Percentiles rank a stretch among this genome's conserved stretches.
Conservation (phyloP, 2,329 filamentous ascomycete species). For the Aaosphaeria arxii region DNA sequence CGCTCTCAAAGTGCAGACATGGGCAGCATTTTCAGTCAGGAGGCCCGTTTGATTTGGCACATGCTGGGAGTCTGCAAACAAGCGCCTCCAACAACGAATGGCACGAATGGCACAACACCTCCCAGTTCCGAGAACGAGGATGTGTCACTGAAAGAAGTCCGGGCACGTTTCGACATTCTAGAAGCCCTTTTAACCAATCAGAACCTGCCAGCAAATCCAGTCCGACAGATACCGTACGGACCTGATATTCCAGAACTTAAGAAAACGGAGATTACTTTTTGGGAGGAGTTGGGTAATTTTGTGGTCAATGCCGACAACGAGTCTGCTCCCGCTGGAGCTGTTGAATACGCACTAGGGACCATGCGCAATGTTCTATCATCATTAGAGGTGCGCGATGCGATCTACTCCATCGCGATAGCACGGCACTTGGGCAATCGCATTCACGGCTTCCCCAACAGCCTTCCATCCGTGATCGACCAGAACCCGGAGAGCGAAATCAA, state of each 20-base stretch:
- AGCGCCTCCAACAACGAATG: conserved; percentile 27
- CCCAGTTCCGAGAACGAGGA: conserved; percentile 49
- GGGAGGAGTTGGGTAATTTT: conserved; percentile 74
- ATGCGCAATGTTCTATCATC: conserved; percentile 73
- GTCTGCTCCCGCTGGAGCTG: conserved; percentile 52
- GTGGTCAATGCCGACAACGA: conserved; percentile 64
- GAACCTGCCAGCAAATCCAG: conserved; percentile 58
- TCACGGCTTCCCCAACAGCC: conserved; percentile 43
- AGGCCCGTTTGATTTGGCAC: conserved; percentile 60
- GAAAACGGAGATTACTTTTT: conserved; percentile 69
- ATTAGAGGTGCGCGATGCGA: conserved; percentile 82
- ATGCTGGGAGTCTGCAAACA: conserved; percentile 54
- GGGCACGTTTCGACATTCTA: conserved; percentile 69
- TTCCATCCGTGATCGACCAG: conserved; percentile 24
- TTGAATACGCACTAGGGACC: conserved; percentile 63
- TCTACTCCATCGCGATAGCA: conserved; percentile 83
- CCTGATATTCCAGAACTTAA: conserved; percentile 37
- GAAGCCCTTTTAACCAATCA: conserved; percentile 75
- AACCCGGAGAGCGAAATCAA: conserved; percentile 36
- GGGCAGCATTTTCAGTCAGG: conserved; percentile 49
- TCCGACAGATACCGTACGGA: conserved; percentile 51
- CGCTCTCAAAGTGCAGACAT: conserved; percentile 24
- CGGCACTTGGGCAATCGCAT: conserved; percentile 67
- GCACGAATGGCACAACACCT: conserved; percentile 42
- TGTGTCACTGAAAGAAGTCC: conserved; percentile 60